A percentile compares a stretch with the other conserved stretches of the same genome.
Conservation (phyloP, 306 rosid species). For the Phaseolus lunatus region DNA sequence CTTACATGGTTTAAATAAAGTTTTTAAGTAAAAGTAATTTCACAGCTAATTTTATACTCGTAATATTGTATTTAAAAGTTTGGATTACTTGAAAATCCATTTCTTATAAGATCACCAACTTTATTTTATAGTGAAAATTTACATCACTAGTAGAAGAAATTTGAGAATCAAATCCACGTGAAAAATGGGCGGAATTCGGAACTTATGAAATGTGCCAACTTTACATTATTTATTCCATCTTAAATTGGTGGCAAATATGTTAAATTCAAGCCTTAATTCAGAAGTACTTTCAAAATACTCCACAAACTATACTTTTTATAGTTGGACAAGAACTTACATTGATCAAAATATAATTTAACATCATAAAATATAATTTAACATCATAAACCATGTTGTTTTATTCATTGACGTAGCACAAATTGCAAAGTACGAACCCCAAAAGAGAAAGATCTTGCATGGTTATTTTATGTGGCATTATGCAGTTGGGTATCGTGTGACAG, state of each 20-base stretch:
- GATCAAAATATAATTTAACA: not conserved
- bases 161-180: no score
- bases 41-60: no score
- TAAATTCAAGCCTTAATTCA: not conserved
- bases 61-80: no score
- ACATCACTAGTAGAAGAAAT: no score
- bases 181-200: no score
- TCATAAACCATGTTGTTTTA: slow-evolving; percentile 13
- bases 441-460: not conserved
- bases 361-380: slow-evolving; percentile 15
- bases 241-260: not conserved
- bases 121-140: no score
- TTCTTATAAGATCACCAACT: no score
- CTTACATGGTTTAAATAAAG: no score
- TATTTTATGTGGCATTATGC: not conserved
- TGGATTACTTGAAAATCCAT: no score
- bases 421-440: not conserved
- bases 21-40: no score
- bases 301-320: not conserved
- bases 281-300: no score
- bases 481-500: slow-evolving; percentile 6
- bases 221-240: not conserved
- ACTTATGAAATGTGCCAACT: no score
- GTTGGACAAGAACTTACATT: not conserved
- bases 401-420: slow-evolving; percentile 7